Percentiles rank a stretch among this genome's conserved stretches.
phyloP scores from a whole-genome alignment of 1,284 basidiomycete species.

The Tausonia pullulans region DNA sequence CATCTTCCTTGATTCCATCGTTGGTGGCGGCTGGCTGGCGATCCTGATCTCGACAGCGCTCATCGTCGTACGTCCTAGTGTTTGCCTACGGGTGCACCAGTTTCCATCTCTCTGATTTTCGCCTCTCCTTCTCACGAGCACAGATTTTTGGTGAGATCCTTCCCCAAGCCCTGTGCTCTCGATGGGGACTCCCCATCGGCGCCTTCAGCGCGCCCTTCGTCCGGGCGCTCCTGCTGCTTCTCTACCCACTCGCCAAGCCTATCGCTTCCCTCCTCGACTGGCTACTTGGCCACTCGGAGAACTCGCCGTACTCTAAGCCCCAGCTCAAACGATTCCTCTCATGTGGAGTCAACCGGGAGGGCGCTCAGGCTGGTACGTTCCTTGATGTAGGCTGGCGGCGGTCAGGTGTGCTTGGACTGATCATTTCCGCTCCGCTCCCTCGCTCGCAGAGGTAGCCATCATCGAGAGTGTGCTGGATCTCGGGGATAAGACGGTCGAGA shows the following conservation, averaged over 20 bases:
- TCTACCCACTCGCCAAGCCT: conserved; percentile 39
- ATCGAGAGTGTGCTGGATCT: conserved; percentile 74
- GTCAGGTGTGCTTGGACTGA: too few species aligned
- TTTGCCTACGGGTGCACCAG: not conserved
- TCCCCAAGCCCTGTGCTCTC: conserved; percentile 39
- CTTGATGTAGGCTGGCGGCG: too few species aligned
- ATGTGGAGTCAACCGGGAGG: conserved; percentile 53
- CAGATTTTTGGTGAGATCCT: conserved; percentile 23
- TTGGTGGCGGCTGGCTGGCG: conserved; percentile 32
- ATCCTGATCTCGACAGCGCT: conserved; percentile 26
- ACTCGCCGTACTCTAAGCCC: conserved; percentile 74
- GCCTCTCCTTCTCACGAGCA: conserved; percentile 10
- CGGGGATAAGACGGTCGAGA: conserved; percentile 63
- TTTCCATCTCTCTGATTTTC: conserved; percentile 22
- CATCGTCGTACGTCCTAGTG: conserved; percentile 15
- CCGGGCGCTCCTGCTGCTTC: conserved; percentile 32
- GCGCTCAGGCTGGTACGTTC: conserved; percentile 46
- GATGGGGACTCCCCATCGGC: conserved; percentile 41
- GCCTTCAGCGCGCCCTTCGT: conserved; percentile 40
- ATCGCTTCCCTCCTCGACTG: conserved; percentile 35
- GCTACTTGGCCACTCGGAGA: conserved; percentile 38
- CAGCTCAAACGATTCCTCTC: conserved; percentile 81
- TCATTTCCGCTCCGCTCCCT: too few species aligned
- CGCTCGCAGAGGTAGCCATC: conserved; percentile 57
- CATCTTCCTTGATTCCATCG: conserved; percentile 34